Base-by-base conservation (phyloP, 805 yeast genomes). In the Myxozyma geophila region DNA sequence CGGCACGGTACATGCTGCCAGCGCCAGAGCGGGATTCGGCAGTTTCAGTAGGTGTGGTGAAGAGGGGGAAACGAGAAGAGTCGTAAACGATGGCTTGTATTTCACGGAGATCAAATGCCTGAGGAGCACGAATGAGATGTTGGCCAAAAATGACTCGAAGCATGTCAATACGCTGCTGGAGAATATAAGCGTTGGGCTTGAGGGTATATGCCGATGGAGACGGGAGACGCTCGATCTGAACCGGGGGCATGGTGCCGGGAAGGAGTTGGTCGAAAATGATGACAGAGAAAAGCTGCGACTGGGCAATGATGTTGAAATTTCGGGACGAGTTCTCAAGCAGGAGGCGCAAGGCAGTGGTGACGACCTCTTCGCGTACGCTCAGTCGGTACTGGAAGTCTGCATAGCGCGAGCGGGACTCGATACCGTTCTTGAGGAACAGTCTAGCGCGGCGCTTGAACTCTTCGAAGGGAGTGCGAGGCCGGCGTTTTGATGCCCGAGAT, bases 231-330 rank as follows among this genome's bases (percentile, higher is more conserved):
- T 51, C 67, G 40, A 65, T 33, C 5, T 59, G 57, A 6, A 59
- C 57, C 23, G 46, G 43, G 8, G 68, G 68, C 6, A 62, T 33
- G 19, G 64, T 63, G 23, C 64, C 67, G 7, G 68, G 68, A 10
- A 65, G 55, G 19, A 63, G 51, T 39, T 65, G 68, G 57, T 65
- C 68, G 47, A 65, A 65, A 28, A 65, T 40, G 9, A 63, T 40
- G 13, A 63, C 67, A 10, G 68, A 65, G 50, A 65, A 65, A n/a
- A 65, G 62, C 54, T 65, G 68, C 6, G 68, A 65, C 39, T 44
- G 46, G 13, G 62, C 55, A 41, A 65, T 58, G 37, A 65, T 43
- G 43, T 28, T 40, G 56, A 47, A 52, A 47, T 65, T 65, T n/a
- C 35, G 46, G 19, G 13, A 7, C 15, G 10, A 43, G 51, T 65